Evolutionary conservation across 1,139 yeast species (phyloP), one percentile per base, ranked within the genome.

Genomic region (Protomyces lactucae-debilis): DNA sequence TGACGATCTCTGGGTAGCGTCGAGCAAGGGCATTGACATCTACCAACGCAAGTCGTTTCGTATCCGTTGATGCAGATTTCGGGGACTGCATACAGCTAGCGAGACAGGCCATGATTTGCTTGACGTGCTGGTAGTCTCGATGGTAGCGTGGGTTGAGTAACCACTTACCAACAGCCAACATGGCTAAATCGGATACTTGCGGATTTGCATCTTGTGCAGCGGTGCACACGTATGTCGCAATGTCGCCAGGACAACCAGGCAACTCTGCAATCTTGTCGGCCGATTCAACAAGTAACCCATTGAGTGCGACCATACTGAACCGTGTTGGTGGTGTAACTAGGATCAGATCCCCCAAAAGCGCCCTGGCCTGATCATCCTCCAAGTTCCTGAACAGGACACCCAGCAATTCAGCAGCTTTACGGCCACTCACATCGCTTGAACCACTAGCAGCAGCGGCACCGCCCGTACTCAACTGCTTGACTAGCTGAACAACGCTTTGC

Each of bases 111-210:
- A 83, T 74, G 64, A 87, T 73, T 28, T 71, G 71, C 14, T 75
- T 69, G 54, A 76, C 55, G 8, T 66, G 51, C 52, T 69, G 69
- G 23, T 51, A 53, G 18, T 67, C 72, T 12, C 66, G 68, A 14
- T 67, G 60, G 14, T 70, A 66, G 3, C 61, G 67, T 4, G 60
- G 65, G 21, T 68, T 63, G 48, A 67, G 32, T 66, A 90, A 76
- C n/a, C 87, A 70, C 76, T 92, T 92, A 68, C 97, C 97, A 64
- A 87, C 80, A 2, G 96, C 98, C 65, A 87, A 76, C 3, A 87
- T 80, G n/a, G 92, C 86, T 71, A 88, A 87, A 70, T 89, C 97
- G 69, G 87, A 81, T 65, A 90, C 79, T 70, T 83, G 83, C n/a
- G 83, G 78, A 57, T 57, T 37, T 8, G 51, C 23, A 12, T 55